Evolutionary conservation across 192 early-diverging fungal genomes (phyloP), one percentile per base, ranked within the genome.

Genomic region (Backusella psychrophila): DNA sequence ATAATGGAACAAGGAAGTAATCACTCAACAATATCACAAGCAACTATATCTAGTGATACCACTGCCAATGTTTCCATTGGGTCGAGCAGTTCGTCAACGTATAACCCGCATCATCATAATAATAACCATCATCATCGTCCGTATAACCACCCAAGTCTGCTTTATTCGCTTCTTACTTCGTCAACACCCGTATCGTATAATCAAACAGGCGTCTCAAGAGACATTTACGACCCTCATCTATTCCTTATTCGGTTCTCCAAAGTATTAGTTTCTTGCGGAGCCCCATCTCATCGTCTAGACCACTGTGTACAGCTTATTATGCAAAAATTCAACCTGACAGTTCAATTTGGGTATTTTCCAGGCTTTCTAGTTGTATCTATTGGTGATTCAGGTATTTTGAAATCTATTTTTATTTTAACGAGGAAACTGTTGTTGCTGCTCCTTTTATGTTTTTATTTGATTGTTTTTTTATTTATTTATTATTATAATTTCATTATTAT

Each of bases 271-370:
- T 35, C 41, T 12, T 52, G 34, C 6, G 75, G 75, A 33, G 75
- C 75, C 4, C 75, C 75, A 8, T 76, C 67, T 19, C 75, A 76
- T 76, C 75, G 75, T 9, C 33, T 76, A 14, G 75, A 76, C 26
- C 67, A 76, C 53, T 76, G 75, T n/a, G 44, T 52, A 15, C 75
- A 76, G 19, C 35, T 69, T 26, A 31, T 76, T 38, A 26, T 53
- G 26, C 31, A 70, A 17, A 76, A 76, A 29, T 56, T 69, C 8
- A 49, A 53, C 15, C 17, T 76, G 19, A 49, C 34, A 59, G 75
- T 49, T 17, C 75, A 76, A 35, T 53, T 76, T 69, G 75, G 75
- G 19, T 76, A 76, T 36, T 76, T 76, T 69, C 75, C 75, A 38
- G 75, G 75, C 9, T 76, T 76, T 34, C n/a, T 76, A 15, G 44